Evolutionary conservation across 2,329 filamentous ascomycete species (phyloP).

Genomic region (Zymoseptoria pseudotritici): DNA sequence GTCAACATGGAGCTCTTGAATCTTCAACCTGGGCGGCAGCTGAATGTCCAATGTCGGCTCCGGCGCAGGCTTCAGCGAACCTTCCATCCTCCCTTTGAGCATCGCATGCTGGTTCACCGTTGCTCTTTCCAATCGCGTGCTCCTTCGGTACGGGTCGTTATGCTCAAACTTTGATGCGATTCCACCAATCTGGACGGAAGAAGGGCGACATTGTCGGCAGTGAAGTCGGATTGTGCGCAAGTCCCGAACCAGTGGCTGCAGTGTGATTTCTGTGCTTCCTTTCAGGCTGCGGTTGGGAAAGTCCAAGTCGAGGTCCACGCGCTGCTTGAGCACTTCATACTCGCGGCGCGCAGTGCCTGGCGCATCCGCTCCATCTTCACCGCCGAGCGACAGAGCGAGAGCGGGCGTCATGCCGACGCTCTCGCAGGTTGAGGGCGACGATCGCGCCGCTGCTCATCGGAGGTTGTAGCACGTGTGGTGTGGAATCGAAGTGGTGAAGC

Average conservation of each 20-base stretch:
- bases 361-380: neutral
- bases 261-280: slow-evolving; percentile 73
- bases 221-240: slow-evolving; percentile 52
- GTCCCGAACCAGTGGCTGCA: slow-evolving; percentile 56
- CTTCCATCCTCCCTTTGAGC: slow-evolving; percentile 60
- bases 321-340: slow-evolving; percentile 68
- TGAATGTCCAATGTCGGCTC: slow-evolving; percentile 53
- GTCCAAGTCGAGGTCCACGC: slow-evolving; percentile 82
- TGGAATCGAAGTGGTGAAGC: neutral
- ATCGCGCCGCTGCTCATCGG: neutral
- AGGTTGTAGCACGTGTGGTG: neutral
- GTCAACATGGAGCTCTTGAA: slow-evolving; percentile 52
- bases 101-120: slow-evolving; percentile 70
- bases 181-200: slow-evolving; percentile 42
- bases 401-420: neutral
- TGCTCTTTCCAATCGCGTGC: slow-evolving; percentile 55
- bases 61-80: slow-evolving; percentile 44
- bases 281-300: slow-evolving; percentile 67
- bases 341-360: slow-evolving; percentile 26
- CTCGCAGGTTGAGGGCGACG: neutral
- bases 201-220: slow-evolving; percentile 55
- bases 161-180: slow-evolving; percentile 35
- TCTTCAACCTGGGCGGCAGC: slow-evolving; percentile 53
- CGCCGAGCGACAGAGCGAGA: neutral
- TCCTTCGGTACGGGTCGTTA: slow-evolving; percentile 59